A percentile compares a stretch with the other conserved stretches of the same genome.
These are phyloP conservation scores for Septoria petroselini DNA, from an alignment of 2,329 filamentous ascomycete species.

Conservation along the genomic window DNA sequence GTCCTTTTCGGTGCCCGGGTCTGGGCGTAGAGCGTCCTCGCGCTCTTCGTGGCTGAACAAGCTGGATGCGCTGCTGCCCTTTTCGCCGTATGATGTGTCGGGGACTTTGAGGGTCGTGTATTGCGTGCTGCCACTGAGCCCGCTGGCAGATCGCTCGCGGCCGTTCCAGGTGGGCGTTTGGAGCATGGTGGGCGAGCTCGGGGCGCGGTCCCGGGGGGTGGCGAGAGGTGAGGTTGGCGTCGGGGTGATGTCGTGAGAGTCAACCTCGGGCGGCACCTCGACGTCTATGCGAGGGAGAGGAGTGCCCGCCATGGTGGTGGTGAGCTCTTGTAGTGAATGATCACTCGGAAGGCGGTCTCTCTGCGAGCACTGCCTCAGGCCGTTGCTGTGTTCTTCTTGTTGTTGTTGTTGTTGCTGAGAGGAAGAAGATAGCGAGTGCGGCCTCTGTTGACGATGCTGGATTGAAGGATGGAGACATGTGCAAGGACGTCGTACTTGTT, in stretches of 20 bases:
- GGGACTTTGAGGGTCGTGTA: constrained; percentile 25
- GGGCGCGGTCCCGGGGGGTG: constrained; percentile 8
- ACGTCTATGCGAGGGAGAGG: constrained; percentile 26
- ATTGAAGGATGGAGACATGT: constrained; percentile 1
- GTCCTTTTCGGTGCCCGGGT: constrained; percentile 70
- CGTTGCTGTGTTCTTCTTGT: too few species aligned
- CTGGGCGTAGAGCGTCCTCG: constrained; percentile 67
- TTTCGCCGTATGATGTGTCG: constrained; percentile 20
- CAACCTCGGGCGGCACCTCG: constrained; percentile 16
- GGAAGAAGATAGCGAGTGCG: not conserved
- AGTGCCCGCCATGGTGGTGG: constrained; percentile 22
- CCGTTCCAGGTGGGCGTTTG: constrained; percentile 19
- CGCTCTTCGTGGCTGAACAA: constrained; percentile 23
- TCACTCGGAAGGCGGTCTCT: constrained; percentile 1
- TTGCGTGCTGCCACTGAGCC: constrained; percentile 24
- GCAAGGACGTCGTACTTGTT: not conserved
- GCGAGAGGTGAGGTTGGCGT: constrained; percentile 19
- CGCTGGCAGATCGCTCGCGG: constrained; percentile 22
- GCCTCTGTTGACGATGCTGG: not conserved
- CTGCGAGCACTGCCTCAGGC: constrained; percentile 8
- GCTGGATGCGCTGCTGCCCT: constrained; percentile 22
- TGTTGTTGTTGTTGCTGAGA: too few species aligned
- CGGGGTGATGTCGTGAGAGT: constrained; percentile 19
- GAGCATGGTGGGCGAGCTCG: constrained; percentile 21
- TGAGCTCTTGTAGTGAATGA: not conserved